Evolutionary conservation across 1,139 yeast genomes (phyloP).

Genomic region (Pichia sp.): DNA sequence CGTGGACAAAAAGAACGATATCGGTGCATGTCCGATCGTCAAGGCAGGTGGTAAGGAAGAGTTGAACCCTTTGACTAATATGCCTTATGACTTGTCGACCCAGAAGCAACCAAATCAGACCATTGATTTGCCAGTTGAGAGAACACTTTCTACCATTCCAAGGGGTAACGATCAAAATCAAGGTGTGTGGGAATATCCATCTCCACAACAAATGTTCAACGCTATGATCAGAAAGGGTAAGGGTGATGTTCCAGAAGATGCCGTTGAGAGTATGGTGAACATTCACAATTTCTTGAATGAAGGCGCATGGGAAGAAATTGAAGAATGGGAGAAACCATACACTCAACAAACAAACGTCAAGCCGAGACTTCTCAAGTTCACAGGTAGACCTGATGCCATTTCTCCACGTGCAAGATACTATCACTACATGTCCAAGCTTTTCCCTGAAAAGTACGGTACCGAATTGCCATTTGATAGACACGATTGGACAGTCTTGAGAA

Average conservation of each 20-base stretch:
- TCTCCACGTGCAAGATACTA: slow-evolving; percentile 83
- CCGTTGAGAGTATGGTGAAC: slow-evolving; percentile 94
- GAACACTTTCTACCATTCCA: slow-evolving; percentile 83
- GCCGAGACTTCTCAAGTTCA: slow-evolving; percentile 79
- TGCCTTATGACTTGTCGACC: slow-evolving; percentile 67
- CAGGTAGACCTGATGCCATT: slow-evolving; percentile 84
- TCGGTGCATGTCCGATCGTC: slow-evolving; percentile 29
- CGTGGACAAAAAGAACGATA: slow-evolving; percentile 9
- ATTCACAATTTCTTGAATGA: slow-evolving; percentile 95
- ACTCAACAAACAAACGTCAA: slow-evolving; percentile 44
- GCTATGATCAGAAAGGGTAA: slow-evolving; percentile 96
- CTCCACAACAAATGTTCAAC: slow-evolving; percentile 97
- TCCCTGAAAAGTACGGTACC: slow-evolving; percentile 66
- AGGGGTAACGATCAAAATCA: slow-evolving; percentile 59
- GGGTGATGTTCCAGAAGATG: slow-evolving; percentile 84
- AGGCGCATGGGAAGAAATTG: slow-evolving; percentile 95
- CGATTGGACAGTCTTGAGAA: slow-evolving; percentile 93
- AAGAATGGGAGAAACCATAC: slow-evolving; percentile 74
- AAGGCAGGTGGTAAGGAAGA: slow-evolving; percentile 24
- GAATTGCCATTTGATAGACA: slow-evolving; percentile 97
- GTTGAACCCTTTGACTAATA: slow-evolving; percentile 76
- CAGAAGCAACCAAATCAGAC: slow-evolving; percentile 76
- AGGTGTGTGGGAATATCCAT: slow-evolving; percentile 96
- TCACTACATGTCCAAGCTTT: slow-evolving; percentile 56
- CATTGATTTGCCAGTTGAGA: slow-evolving; percentile 67